Base-by-base conservation (phyloP, 2,329 filamentous ascomycete genomes). In the Aureobasidium sp. region DNA sequence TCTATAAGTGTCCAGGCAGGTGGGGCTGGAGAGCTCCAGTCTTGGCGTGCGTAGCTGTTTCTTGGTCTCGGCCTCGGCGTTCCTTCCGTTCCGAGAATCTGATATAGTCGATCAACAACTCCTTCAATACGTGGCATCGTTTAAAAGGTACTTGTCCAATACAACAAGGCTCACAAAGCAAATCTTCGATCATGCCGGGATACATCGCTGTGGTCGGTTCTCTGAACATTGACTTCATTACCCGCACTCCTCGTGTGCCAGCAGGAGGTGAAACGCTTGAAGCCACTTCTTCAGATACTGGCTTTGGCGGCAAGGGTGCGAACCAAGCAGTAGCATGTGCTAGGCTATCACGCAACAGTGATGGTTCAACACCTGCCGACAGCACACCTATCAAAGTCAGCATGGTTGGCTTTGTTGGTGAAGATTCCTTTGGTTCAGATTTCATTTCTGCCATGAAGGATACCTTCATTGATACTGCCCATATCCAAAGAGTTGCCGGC, bases 251-350 rank as follows among this genome's bases (percentile, higher is more conserved):
- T 5, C 90, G 93, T 66, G 85, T 96, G 66, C 93, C 94, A 1
- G 78, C 82, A 1, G 87, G 88, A 0, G 94, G 93, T 67, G 93
- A 99, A 77, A 97, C 93, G 2, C 82, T 97, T 57, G 92, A 89
- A 2, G 84, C 90, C 52, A 86, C 80, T 66, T 86, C 85, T 23
- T 96, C 96, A 77, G 82, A 82, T 71, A 90, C 87, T 39, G 91
- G 89, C 47, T 87, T 89, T 34, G 94, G 93, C 69, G 93, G 94
- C 62, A 99, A 99, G 78, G 93, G 93, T 66, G 91, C 92, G 64
- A 97, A 97, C 79, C 93, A 97, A 78, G 92, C 91, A 64, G 89
- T 96, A 39, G 91, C 91, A 27, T 91, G 88, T 76, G 89, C 87
- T 56, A 89, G 93, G 66, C 84, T 95, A 56, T 71, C 80, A 32